Evolutionary conservation across 306 rosid genomes (phyloP).

Genomic region (Trichosanthes truncata): DNA sequence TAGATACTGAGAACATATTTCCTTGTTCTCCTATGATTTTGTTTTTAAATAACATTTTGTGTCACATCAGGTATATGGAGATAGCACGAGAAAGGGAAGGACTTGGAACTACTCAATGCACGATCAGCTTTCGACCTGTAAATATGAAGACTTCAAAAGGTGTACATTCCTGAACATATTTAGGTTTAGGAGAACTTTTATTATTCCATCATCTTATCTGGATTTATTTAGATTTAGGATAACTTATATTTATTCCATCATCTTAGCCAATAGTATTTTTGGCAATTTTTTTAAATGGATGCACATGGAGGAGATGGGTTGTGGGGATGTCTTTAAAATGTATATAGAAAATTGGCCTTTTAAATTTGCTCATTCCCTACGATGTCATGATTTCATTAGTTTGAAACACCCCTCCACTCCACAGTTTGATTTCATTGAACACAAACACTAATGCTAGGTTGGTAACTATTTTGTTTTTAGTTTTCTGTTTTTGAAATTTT

Average conservation of each 20-base stretch:
- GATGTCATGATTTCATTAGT: not conserved
- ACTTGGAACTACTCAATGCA: not conserved
- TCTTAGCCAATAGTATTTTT: not conserved
- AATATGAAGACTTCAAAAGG: conserved; percentile 3
- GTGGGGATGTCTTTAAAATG: not conserved
- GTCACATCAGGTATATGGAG: not conserved
- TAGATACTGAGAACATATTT: not conserved
- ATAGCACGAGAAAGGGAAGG: not conserved
- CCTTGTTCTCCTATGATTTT: not conserved
- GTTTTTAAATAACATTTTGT: not conserved
- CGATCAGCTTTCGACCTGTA: not conserved
- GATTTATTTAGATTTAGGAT: not conserved
- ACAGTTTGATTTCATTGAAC: not conserved
- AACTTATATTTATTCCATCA: not conserved
- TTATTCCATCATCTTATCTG: not conserved
- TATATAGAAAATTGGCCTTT: not conserved
- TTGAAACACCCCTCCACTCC: not conserved
- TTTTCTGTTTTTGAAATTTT: too few relatives aligned
- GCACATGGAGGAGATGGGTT: not conserved
- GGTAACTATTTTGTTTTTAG: too few relatives aligned
- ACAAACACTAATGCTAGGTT: too few relatives aligned
- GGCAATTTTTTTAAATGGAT: not conserved
- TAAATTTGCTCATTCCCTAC: not conserved
- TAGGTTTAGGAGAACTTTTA: not conserved
- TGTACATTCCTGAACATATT: not conserved